Base-by-base conservation (phyloP, 2,329 filamentous ascomycete species). In the Fusarium gaditjirri region DNA sequence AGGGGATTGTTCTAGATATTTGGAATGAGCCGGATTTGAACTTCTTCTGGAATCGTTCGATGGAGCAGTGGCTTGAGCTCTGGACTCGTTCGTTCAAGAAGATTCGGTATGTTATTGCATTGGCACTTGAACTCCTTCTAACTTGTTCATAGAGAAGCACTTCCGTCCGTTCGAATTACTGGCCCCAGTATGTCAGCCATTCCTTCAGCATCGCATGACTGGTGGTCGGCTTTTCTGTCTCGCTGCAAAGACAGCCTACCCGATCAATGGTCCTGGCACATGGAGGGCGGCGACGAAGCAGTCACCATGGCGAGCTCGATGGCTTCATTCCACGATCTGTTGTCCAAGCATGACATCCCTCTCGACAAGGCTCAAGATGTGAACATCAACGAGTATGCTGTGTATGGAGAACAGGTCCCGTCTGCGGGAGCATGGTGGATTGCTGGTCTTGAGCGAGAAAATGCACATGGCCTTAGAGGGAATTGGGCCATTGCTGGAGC, bases 11-110 rank as follows among this genome's bases (percentile, higher is more conserved):
- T 1, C 76, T 85, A 14, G 87, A 88, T 56, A 82, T 87, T 39
- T 88, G 86, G 86, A 88, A 88, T 61, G 86, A 88, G 76, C 84
- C 86, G 0, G 86, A 88, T 11, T 25, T 74, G 10, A 59, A n/a
- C 7, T 52, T 52, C 13, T 78, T 78, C 44, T 77, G 76, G 76
- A 38, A 33, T 5, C 50, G 68, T 0, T 55, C 70, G 0, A 71
- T 68, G 29, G 58, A 70, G 19, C 76, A 77, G 29, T 77, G 66
- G 52, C 23, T 77, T 4, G 17, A 62, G 2, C 39, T 73, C 1
- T 77, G 75, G 59, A 52, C 65, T 8, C 65, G 71, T 3, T 62
- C 73, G 7, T 67, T 68, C n/a, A 42, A 57, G 2, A 72, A 56
- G 31, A 52, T 77, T 25, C 72, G 70, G 75, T 73, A 13, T 16